phyloP scores from a whole-genome alignment of 257 asterid species.

The Solanum clarkiae region DNA sequence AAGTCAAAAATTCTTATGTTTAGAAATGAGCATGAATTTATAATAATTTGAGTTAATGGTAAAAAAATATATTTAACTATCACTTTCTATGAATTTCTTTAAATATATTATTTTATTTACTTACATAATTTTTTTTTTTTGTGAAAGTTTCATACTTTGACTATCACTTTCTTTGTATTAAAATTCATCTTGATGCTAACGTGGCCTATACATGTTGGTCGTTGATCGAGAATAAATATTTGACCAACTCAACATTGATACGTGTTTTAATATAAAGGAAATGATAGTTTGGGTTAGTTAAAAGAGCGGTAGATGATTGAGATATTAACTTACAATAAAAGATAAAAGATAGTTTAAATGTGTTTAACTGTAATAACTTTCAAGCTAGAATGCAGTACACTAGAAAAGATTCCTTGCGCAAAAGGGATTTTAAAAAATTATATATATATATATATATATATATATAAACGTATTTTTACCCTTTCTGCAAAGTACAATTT shows the following conservation, averaged over 20 bases:
- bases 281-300: background rate
- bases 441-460: too few relatives aligned
- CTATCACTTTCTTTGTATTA: too few relatives aligned
- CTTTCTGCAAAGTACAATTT: too few relatives aligned
- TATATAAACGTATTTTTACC: background rate
- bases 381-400: background rate
- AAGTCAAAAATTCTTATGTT: background rate
- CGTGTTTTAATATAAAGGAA: background rate
- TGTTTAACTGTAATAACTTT: too few relatives aligned
- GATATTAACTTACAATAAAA: background rate
- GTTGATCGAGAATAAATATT: too few relatives aligned
- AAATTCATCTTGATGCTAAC: background rate
- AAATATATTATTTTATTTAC: too few relatives aligned
- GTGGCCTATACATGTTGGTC: background rate
- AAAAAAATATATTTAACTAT: background rate
- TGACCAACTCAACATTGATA: background rate
- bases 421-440: background rate
- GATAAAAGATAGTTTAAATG: too few relatives aligned
- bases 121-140: too few relatives aligned
- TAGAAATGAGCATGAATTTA: background rate
- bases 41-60: background rate
- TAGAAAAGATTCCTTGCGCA: background rate
- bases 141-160: background rate
- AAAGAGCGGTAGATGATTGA: too few relatives aligned
- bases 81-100: too few relatives aligned